A percentile compares a stretch with the other conserved stretches of the same genome.
Conservation (phyloP, 176 grass and related monocot genomes). For the Triticum dicoccoides region DNA sequence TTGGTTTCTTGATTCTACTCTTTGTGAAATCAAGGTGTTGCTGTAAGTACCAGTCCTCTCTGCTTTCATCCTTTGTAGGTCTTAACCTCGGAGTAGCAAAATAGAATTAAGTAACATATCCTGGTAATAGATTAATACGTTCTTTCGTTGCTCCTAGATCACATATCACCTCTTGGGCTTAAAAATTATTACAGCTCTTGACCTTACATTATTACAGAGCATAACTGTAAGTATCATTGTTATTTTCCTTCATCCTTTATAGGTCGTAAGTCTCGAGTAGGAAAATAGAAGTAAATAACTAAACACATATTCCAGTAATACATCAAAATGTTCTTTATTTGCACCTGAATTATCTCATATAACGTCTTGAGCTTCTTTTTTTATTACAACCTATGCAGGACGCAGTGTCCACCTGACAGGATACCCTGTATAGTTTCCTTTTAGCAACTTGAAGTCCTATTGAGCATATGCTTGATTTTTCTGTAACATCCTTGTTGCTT, state of each 20-base stretch:
- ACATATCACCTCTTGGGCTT: no score
- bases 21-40: not conserved
- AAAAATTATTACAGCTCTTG: no score
- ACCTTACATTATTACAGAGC: not conserved
- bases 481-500: no score
- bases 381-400: not conserved
- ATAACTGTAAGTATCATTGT: slow-evolving; percentile 1
- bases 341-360: not conserved
- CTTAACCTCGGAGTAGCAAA: not conserved
- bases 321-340: not conserved
- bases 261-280: not conserved
- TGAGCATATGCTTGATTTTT: no score
- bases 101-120: not conserved
- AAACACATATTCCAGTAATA: not conserved
- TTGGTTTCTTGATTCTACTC: not conserved
- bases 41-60: not conserved
- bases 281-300: not conserved
- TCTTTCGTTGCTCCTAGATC: not conserved
- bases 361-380: not conserved
- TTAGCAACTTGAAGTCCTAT: not conserved
- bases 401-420: not conserved
- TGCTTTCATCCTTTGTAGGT: slow-evolving; percentile 13
- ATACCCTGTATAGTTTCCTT: not conserved
- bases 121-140: not conserved
- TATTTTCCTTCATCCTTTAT: slow-evolving; percentile 17